Evolutionary conservation across 495 filamentous ascomycete species (phyloP), one percentile per base, ranked within the genome.

Genomic region (Penicillium malachiteum): DNA sequence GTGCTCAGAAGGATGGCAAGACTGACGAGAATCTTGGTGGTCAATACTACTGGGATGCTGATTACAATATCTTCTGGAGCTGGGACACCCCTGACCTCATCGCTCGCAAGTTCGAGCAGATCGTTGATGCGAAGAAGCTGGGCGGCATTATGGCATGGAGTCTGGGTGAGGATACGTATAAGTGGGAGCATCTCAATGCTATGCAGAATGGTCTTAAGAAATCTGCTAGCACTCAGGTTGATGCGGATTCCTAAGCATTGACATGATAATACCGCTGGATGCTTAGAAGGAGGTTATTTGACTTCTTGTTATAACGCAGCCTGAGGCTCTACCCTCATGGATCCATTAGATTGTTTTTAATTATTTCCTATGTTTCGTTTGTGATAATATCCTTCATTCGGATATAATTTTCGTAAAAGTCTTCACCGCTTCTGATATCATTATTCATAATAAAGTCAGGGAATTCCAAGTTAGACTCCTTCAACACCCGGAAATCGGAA

Each of bases 71-170:
- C 33, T 91, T 86, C 80, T 91, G 88, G 88, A 86, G 83, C 5
- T 91, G 87, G 79, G 88, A 92, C 61, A 89, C 85, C 0, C 76
- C 84, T 1, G 75, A 76, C 10, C 70, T 83, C 14, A 84, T 92
- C 42, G 62, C 64, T 37, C 76, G 78, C 55, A 92, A 91, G 73
- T 85, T 89, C 56, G 75, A 72, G 21, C 65, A 78, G 0, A 82
- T 90, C 41, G 73, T 90, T 26, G 69, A 77, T 13, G 72, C 72
- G 49, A 83, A 79, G 64, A 71, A 73, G 18, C 60, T 92, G 2
- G 88, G 87, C 5, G 87, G 87, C 16, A 82, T 88, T 30, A 87
- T 89, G 74, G 84, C 85, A 0, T 89, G 86, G 88, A 87, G 80
- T 21, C 64, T 92, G 56, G 88, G 87, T 5, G 87, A 91, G 69